Percentiles rank a stretch among this genome's conserved stretches.
phyloP scores from a whole-genome alignment of 768 basidiomycete genomes.

The Amylocystis lapponica region DNA sequence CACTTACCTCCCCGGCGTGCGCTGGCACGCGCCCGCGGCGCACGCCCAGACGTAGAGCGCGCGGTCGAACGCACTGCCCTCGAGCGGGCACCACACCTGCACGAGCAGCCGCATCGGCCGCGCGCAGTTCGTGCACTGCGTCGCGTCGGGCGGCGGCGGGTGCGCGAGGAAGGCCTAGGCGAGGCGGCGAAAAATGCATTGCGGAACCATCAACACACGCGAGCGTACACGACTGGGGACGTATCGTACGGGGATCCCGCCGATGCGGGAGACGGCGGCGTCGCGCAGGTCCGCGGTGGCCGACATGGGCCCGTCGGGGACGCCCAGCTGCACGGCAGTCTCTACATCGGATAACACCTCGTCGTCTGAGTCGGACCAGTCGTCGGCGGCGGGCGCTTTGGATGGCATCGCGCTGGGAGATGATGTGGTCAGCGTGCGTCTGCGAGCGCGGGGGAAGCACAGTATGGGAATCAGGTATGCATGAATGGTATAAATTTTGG shows the following conservation, averaged over 20 bases:
- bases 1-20: slow-evolving; percentile 65
- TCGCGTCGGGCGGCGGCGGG: slow-evolving; percentile 56
- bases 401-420: slow-evolving; percentile 6
- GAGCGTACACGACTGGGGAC: slow-evolving; percentile 41
- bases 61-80: slow-evolving; percentile 79
- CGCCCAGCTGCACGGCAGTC: slow-evolving; percentile 71
- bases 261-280: slow-evolving; percentile 83
- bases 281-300: slow-evolving; percentile 56
- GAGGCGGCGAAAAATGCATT: slow-evolving; percentile 24
- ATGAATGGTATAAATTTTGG: slow-evolving; percentile 80
- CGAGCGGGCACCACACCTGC: slow-evolving; percentile 89
- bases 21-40: slow-evolving; percentile 61
- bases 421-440: too few relatives aligned
- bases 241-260: slow-evolving; percentile 83
- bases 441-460: too few relatives aligned
- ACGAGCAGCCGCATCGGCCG: slow-evolving; percentile 75
- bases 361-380: slow-evolving; percentile 82
- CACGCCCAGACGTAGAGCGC: slow-evolving; percentile 87
- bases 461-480: slow-evolving; percentile 65
- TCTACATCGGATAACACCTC: slow-evolving; percentile 51
- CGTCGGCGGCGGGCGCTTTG: slow-evolving; percentile 31
- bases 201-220: slow-evolving; percentile 37
- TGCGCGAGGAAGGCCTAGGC: slow-evolving; percentile 65
- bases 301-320: slow-evolving; percentile 71
- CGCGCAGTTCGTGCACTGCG: slow-evolving; percentile 66